Percentiles rank a stretch among this genome's conserved stretches.
Evolutionary conservation across 139 green algal species (phyloP).

Genomic region (Asterochloris erici): DNA sequence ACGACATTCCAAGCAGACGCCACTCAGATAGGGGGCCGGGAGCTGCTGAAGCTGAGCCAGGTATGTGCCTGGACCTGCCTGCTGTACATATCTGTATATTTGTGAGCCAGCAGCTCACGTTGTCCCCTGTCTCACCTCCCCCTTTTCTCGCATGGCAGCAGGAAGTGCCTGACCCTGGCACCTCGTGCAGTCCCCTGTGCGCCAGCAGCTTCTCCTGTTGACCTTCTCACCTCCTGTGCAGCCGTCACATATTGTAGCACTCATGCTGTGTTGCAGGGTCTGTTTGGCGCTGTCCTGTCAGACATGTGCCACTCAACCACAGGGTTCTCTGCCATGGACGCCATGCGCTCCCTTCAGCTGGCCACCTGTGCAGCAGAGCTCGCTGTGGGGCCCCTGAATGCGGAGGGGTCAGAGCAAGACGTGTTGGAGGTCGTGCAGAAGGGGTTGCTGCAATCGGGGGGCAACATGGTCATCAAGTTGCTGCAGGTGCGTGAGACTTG

Average conservation of each 20-base stretch:
- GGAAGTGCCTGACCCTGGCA: not conserved
- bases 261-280: constrained; percentile 17
- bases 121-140: not conserved
- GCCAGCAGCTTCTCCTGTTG: not conserved
- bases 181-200: not conserved
- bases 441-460: constrained; percentile 47
- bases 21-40: not conserved
- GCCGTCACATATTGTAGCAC: not conserved
- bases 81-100: not conserved
- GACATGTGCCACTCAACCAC: constrained; percentile 82
- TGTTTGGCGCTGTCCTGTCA: constrained; percentile 67
- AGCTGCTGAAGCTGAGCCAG: not conserved
- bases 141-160: not conserved
- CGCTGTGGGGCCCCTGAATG: constrained; percentile 40
- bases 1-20: constrained; percentile 41
- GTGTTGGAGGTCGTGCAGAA: not conserved
- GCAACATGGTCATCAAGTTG: constrained; percentile 74
- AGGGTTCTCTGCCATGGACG: constrained; percentile 50
- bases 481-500: constrained; percentile 34
- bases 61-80: not conserved
- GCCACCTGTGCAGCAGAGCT: constrained; percentile 66
- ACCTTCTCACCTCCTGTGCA: not conserved
- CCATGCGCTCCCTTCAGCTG: constrained; percentile 73
- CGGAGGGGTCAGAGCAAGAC: not conserved
- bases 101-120: not conserved